Evolutionary conservation across 306 rosid genomes (phyloP).

Genomic region (Senna tora): DNA sequence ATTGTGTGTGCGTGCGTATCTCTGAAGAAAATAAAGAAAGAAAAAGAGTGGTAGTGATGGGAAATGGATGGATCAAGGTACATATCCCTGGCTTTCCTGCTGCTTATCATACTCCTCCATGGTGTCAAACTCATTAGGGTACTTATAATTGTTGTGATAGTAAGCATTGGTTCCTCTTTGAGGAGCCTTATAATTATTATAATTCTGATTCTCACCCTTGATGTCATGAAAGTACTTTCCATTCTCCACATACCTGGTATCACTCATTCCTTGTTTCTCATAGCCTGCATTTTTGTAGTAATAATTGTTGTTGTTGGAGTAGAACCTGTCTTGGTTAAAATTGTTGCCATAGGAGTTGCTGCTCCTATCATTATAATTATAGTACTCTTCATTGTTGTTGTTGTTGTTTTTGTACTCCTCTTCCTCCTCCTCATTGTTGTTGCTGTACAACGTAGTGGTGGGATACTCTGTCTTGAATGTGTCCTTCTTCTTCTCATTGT

Average conservation of each 20-base stretch:
- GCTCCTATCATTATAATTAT: not conserved
- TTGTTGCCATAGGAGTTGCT: not conserved
- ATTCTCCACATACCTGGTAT: constrained; percentile 72
- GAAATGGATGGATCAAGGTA: constrained; percentile 52
- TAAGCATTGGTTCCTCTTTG: constrained; percentile 22
- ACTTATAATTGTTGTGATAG: constrained; percentile 34
- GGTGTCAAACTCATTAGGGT: constrained; percentile 62
- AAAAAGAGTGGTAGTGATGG: not conserved
- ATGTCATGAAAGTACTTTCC: constrained; percentile 42
- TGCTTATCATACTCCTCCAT: constrained; percentile 84
- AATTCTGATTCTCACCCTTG: constrained; percentile 27
- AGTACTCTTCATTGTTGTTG: not conserved
- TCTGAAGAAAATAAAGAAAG: not conserved
- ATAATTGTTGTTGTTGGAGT: constrained; percentile 20
- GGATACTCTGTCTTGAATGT: constrained; percentile 40
- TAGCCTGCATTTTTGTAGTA: constrained; percentile 19
- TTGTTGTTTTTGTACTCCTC: constrained; percentile 16
- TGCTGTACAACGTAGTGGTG: constrained; percentile 41
- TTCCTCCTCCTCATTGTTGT: not conserved
- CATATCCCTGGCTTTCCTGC: constrained; percentile 56
- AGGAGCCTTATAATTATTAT: constrained; percentile 17
- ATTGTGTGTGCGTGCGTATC: not conserved
- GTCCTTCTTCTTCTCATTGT: constrained; percentile 12
- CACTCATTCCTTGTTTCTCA: constrained; percentile 77
- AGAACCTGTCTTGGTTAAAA: constrained; percentile 2